Evolutionary conservation across 441 rosid species (phyloP).

Genomic region (Macaranga tanarius): DNA sequence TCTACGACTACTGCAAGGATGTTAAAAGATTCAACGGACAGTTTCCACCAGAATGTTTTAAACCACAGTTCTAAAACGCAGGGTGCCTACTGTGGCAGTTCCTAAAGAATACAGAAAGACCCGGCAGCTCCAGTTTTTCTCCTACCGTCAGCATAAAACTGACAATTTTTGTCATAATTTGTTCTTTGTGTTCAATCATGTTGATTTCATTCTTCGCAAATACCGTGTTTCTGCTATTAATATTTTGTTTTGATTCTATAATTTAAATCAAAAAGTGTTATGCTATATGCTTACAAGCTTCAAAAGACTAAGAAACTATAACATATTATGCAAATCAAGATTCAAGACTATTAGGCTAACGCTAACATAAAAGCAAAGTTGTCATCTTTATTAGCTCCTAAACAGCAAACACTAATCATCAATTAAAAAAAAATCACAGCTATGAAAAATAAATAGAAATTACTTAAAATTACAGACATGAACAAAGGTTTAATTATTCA

Average conservation of each 20-base stretch:
- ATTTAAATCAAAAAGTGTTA: not conserved
- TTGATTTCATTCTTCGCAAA: not conserved
- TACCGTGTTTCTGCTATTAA: not conserved
- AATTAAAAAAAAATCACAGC: not conserved
- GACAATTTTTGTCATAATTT: no score
- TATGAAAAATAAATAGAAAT: not conserved
- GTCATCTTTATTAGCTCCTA: not conserved
- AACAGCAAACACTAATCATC: no score
- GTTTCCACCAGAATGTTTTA: conserved; percentile 53
- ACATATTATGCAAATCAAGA: no score
- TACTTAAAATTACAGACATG: not conserved
- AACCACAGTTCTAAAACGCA: conserved; percentile 41
- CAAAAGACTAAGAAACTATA: no score
- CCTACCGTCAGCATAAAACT: no score
- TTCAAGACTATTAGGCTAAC: no score
- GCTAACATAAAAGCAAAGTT: no score
- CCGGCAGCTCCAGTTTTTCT: conserved; percentile 6
- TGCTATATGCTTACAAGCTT: no score
- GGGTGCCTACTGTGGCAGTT: not conserved
- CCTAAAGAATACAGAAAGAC: not conserved
- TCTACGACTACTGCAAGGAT: conserved; percentile 75
- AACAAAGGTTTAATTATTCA: not conserved
- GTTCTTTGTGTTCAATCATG: not conserved
- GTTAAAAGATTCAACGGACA: conserved; percentile 56
- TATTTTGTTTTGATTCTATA: not conserved